phyloP scores from a whole-genome alignment of 176 grass and related monocot species.

The Dendrocalamus sinicus region DNA sequence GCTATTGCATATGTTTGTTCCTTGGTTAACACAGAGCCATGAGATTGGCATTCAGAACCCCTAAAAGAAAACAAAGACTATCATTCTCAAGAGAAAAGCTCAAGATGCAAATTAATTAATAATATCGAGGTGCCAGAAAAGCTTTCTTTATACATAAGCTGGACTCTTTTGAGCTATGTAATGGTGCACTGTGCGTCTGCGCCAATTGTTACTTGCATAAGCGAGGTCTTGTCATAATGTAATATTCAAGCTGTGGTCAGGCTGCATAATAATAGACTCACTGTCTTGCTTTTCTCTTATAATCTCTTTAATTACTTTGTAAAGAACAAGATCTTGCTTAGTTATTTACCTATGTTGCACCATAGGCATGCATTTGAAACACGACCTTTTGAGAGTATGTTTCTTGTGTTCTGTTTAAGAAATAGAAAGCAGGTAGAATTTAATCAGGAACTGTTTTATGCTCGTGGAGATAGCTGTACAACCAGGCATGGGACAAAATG shows the following conservation, averaged over 20 bases:
- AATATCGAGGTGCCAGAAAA: constrained; percentile 16
- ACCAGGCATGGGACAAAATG: constrained; percentile 13
- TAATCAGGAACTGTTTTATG: not conserved
- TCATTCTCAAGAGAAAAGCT: constrained; percentile 14
- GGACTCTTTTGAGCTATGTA: constrained; percentile 24
- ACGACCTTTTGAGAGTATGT: constrained; percentile 19
- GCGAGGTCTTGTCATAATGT: constrained; percentile 11
- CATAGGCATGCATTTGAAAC: constrained; percentile 15
- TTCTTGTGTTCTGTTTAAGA: constrained; percentile 29
- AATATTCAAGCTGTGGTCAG: not conserved
- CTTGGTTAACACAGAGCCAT: constrained; percentile 17
- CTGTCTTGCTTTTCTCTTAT: constrained; percentile 7
- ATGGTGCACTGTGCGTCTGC: not conserved
- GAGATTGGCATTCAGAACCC: not conserved
- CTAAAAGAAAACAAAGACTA: not conserved
- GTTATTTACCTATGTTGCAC: constrained; percentile 31
- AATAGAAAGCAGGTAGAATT: constrained; percentile 6
- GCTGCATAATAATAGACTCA: not conserved
- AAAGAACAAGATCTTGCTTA: not conserved
- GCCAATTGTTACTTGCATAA: not conserved
- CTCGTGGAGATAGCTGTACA: constrained; percentile 13
- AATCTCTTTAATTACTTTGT: constrained; percentile 16
- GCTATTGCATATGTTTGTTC: not conserved
- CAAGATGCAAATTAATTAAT: constrained; percentile 30
- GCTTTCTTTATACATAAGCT: not conserved